Conservation (phyloP, 345 rosid species). For the Aegle marmelos region DNA sequence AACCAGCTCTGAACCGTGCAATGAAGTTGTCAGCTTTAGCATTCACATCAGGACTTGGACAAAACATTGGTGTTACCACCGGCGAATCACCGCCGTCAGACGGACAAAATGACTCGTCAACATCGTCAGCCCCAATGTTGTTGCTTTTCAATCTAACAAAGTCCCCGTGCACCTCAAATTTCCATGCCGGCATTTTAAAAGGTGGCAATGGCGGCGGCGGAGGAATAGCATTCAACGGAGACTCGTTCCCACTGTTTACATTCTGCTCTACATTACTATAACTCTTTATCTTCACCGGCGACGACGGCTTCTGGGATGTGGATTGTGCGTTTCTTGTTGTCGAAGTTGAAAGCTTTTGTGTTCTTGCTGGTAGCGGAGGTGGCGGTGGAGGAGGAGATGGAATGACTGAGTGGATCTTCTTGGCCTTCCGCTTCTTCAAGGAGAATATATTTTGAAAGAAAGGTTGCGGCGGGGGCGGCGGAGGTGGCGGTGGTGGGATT, state of each 20-base stretch:
- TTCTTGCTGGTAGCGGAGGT: constrained; percentile 7
- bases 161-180: constrained; percentile 56
- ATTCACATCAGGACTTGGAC: constrained; percentile 90
- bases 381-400: constrained; percentile 58
- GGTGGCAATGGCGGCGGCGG: constrained; percentile 90
- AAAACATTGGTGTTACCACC: constrained; percentile 28
- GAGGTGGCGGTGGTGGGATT: constrained; percentile 35
- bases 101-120: constrained; percentile 33
- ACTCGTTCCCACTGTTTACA: constrained; percentile 38
- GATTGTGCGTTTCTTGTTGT: background rate
- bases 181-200: constrained; percentile 62
- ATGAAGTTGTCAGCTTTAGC: constrained; percentile 84
- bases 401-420: constrained; percentile 27
- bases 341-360: constrained; percentile 6
- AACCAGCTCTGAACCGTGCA: constrained; percentile 73
- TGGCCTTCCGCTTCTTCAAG: constrained; percentile 55
- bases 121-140: constrained; percentile 27
- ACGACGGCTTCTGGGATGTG: constrained; percentile 26
- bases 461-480: constrained; percentile 53
- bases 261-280: constrained; percentile 27
- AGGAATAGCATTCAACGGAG: constrained; percentile 56
- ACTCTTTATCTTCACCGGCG: constrained; percentile 31
- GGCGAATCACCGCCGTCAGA: constrained; percentile 15
- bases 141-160: constrained; percentile 66
- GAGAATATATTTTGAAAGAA: constrained; percentile 63